Conservation (phyloP, 2,329 filamentous ascomycete species). For the Rhinocladiella mackenziei region DNA sequence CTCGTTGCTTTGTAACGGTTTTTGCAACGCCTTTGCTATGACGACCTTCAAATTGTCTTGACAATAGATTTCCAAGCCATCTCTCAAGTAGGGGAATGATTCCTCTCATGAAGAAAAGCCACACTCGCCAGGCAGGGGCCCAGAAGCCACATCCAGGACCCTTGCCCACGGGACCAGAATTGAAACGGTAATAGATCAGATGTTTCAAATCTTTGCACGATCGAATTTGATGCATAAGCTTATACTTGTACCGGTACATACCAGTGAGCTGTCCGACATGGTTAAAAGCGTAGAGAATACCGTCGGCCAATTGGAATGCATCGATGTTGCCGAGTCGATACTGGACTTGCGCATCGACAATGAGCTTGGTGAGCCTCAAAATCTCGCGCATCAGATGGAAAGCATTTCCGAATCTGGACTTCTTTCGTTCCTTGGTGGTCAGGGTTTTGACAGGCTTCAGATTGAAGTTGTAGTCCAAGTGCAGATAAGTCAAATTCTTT, state of each 20-base stretch:
- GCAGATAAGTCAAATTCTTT: conserved; percentile 96
- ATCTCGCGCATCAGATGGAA: conserved; percentile 99
- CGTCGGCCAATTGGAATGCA: conserved; percentile 95
- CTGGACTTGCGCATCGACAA: conserved; percentile 97
- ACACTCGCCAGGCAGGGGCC: conserved; percentile 97
- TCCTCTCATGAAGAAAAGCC: conserved; percentile 98
- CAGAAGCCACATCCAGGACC: conserved; percentile 98
- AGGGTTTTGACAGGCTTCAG: conserved; percentile 97
- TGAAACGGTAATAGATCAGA: conserved; percentile 98
- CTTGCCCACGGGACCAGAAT: conserved; percentile 93
- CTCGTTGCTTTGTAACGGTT: conserved; percentile 97
- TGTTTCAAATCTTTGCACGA: conserved; percentile 99
- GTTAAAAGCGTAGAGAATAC: conserved; percentile 99
- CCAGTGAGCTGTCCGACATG: conserved; percentile 96
- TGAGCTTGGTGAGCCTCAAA: conserved; percentile 88
- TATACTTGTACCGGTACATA: conserved; percentile 99
- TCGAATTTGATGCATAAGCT: conserved; percentile 98
- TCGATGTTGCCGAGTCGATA: conserved; percentile 97
- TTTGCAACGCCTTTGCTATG: conserved; percentile 99
- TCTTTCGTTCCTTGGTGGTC: conserved; percentile 98
- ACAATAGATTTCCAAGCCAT: conserved; percentile 95
- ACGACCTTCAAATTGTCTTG: conserved; percentile 94
- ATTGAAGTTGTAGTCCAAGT: conserved; percentile 99
- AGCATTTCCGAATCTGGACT: conserved; percentile 97
- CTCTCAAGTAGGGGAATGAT: conserved; percentile 95